Evolutionary conservation across 805 yeast species (phyloP), one percentile per base, ranked within the genome.

Genomic region (Saturnispora quitensis): DNA sequence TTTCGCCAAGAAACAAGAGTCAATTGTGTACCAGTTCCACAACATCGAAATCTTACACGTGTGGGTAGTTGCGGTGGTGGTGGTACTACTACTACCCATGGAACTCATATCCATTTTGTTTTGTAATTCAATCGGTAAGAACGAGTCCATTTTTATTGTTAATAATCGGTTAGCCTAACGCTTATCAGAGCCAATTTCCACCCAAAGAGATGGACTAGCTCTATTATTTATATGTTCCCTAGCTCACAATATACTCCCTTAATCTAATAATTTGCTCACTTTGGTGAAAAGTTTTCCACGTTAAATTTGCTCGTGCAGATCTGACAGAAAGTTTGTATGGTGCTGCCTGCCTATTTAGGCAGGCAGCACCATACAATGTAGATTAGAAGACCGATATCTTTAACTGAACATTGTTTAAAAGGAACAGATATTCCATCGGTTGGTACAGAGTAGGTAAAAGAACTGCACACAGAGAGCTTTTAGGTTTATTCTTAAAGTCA

Each of bases 11-110:
- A 83, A 83, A 62, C 88, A 84, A 5, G 82, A 68, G 57, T 83
- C 82, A 28, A 82, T 72, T 0, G 86, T 81, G 57, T 80, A 70
- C 88, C 89, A 83, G 62, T 83, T 84, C 88, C 89, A 84, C 54
- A 80, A 64, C 89, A 83, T 83, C 4, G 64, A 60, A 22, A 61
- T 59, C 42, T 61, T 60, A 53, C 64, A 61, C 3, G 55, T 25
- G 43, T 55, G 52, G 17, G 35, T 27, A 33, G 34, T 36, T 8
- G 44, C 5, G 9, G 46, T 12, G 12, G 44, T 22, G 22, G 44
- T 27, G 25, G 18, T 22, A 24, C 28, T 13, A n/a, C 24, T 10
- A 40, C 24, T 17, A 22, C 31, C 31, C 40, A 36, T 10, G 5
- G 48, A 9, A 4, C 51, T 20, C 63, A 60, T 60, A 9, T 43